These are phyloP conservation scores for Kandelia obovata DNA, from an alignment of 345 rosid species.

Conservation along the genomic window DNA sequence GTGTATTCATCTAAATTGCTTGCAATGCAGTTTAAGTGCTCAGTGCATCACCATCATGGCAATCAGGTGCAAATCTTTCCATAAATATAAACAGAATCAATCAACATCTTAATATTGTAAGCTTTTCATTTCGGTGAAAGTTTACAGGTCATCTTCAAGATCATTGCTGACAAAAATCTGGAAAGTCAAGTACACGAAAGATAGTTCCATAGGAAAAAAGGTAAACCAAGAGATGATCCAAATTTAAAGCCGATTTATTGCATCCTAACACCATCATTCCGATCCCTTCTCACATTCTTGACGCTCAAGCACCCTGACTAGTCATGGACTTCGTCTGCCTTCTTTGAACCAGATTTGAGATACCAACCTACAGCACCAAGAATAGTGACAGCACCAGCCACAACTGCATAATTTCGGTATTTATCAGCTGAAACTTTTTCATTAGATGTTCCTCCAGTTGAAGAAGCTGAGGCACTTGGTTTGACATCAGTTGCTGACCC, in stretches of 20 bases:
- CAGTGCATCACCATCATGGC: too few relatives aligned
- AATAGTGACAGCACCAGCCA: constrained; percentile 63
- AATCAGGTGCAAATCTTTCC: too few relatives aligned
- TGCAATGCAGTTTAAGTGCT: too few relatives aligned
- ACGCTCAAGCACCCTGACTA: constrained; percentile 20
- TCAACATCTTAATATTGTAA: too few relatives aligned
- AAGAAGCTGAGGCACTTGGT: constrained; percentile 36
- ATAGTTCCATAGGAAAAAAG: neutral
- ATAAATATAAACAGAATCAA: too few relatives aligned
- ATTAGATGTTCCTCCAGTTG: constrained; percentile 46
- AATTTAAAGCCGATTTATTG: constrained; percentile 12
- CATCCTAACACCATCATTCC: neutral
- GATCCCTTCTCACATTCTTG: neutral
- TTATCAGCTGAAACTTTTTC: constrained; percentile 71
- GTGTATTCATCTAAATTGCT: too few relatives aligned
- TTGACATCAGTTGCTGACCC: constrained; percentile 41
- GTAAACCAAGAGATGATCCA: neutral
- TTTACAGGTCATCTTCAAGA: too few relatives aligned
- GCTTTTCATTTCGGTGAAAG: too few relatives aligned
- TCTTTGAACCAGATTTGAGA: constrained; percentile 67
- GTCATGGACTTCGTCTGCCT: constrained; percentile 57
- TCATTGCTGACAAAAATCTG: too few relatives aligned
- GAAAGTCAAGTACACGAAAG: neutral
- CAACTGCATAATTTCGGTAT: constrained; percentile 69
- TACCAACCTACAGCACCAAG: constrained; percentile 87